A percentile compares a stretch with the other conserved stretches of the same genome.
Conservation (phyloP, 345 rosid species). For the Hibiscus trionum region DNA sequence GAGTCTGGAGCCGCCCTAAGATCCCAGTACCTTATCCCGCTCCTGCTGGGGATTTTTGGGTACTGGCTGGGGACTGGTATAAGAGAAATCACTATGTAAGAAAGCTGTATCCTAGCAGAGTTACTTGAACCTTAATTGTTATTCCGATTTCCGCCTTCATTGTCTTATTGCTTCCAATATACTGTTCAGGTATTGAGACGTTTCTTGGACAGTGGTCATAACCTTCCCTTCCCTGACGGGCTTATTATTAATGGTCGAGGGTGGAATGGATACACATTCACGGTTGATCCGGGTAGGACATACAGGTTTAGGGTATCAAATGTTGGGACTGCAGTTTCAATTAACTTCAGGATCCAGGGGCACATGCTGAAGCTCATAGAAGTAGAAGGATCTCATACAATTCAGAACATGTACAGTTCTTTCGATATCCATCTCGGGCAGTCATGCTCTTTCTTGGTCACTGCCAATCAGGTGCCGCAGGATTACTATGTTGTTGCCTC, state of each 20-base stretch:
- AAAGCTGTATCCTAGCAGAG: not conserved
- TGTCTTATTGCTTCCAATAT: too few relatives aligned
- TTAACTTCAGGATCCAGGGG: conserved; percentile 83
- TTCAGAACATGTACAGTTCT: conserved; percentile 55
- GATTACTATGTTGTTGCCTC: conserved; percentile 81
- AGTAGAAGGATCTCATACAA: conserved; percentile 89
- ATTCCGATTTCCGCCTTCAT: too few relatives aligned
- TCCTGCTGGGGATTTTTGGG: conserved; percentile 61
- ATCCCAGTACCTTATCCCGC: conserved; percentile 80
- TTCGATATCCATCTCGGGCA: conserved; percentile 90
- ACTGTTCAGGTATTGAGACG: conserved; percentile 42
- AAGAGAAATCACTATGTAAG: conserved; percentile 66
- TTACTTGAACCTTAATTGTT: too few relatives aligned
- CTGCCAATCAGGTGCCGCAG: conserved; percentile 56
- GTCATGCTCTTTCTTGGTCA: conserved; percentile 77
- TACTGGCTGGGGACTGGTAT: conserved; percentile 93
- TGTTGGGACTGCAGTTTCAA: conserved; percentile 59
- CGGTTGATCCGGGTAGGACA: conserved; percentile 81
- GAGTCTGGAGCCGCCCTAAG: conserved; percentile 76
- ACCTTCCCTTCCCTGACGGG: conserved; percentile 69
- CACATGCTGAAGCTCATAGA: conserved; percentile 81
- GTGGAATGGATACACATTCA: conserved; percentile 59
- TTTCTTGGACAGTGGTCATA: conserved; percentile 48
- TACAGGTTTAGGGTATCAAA: conserved; percentile 87
- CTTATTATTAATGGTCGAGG: conserved; percentile 93